Evolutionary conservation across 2,329 filamentous ascomycete species (phyloP).

Genomic region (Monosporascus sp.): DNA sequence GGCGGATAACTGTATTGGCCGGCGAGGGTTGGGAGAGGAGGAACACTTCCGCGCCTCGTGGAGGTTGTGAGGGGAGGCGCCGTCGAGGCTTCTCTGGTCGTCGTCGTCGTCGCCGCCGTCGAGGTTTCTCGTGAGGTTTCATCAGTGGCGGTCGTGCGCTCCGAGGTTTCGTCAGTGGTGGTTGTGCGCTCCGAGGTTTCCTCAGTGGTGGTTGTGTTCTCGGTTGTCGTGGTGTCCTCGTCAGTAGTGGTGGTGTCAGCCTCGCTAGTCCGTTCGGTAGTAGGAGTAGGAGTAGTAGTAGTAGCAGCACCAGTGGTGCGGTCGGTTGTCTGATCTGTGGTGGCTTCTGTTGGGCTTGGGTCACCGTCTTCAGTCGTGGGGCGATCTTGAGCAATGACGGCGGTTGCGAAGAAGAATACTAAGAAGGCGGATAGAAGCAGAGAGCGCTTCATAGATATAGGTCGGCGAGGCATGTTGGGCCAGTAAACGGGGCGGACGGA

Average conservation of each 20-base stretch:
- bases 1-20: slow-evolving; percentile 62
- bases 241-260: background rate
- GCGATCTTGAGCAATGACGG: slow-evolving; percentile 8
- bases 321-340: background rate
- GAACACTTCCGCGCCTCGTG: background rate
- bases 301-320: slow-evolving; percentile 2
- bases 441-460: slow-evolving; percentile 5
- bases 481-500: background rate
- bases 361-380: background rate
- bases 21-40: slow-evolving; percentile 46
- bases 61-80: background rate
- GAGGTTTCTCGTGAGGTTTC: background rate
- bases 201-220: background rate
- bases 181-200: background rate
- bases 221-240: background rate
- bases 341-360: background rate
- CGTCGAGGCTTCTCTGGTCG: background rate
- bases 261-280: slow-evolving; percentile 5
- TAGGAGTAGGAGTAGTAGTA: slow-evolving; percentile 3
- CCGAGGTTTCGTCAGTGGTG: background rate
- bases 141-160: background rate
- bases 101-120: background rate
- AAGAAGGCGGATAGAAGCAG: slow-evolving; percentile 9
- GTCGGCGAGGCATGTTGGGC: slow-evolving; percentile 2
- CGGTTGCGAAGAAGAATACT: slow-evolving; percentile 5